Evolutionary conservation across 2,329 filamentous ascomycete species (phyloP).

Genomic region (Fonsecaea monophora): DNA sequence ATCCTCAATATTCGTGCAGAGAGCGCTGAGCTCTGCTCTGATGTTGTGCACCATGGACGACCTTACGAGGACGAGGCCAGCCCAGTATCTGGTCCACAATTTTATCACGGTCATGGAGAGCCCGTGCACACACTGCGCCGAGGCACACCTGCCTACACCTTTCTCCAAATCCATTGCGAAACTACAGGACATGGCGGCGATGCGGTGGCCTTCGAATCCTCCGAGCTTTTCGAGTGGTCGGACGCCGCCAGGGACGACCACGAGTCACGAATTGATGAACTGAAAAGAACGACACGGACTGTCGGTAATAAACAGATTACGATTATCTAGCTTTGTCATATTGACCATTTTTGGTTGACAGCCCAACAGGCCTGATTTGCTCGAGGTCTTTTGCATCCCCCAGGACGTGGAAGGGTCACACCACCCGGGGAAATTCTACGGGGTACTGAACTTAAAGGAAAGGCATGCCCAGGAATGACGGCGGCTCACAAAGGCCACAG

Average conservation of each 20-base stretch:
- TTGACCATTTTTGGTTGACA: not conserved
- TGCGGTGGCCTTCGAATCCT: not conserved
- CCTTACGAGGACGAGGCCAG: not conserved
- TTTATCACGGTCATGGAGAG: constrained; percentile 1
- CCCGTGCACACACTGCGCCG: not conserved
- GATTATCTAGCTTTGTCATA: not conserved
- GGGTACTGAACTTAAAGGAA: not conserved
- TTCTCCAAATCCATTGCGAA: constrained; percentile 3
- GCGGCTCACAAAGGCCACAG: not conserved
- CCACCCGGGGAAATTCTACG: not conserved
- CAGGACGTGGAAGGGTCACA: not conserved
- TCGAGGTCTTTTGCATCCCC: not conserved
- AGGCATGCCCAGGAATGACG: not conserved
- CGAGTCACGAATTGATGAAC: not conserved
- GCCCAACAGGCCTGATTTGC: not conserved
- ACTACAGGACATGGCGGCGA: not conserved
- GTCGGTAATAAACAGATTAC: not conserved
- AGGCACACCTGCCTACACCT: not conserved
- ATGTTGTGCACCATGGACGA: constrained; percentile 9
- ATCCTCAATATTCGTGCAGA: constrained; percentile 1
- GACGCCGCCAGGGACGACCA: not conserved
- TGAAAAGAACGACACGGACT: not conserved
- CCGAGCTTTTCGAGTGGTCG: not conserved
- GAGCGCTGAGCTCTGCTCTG: not conserved
- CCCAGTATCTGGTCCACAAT: not conserved